Base-by-base conservation (phyloP, 441 rosid genomes). In the Croton laevigatus region DNA sequence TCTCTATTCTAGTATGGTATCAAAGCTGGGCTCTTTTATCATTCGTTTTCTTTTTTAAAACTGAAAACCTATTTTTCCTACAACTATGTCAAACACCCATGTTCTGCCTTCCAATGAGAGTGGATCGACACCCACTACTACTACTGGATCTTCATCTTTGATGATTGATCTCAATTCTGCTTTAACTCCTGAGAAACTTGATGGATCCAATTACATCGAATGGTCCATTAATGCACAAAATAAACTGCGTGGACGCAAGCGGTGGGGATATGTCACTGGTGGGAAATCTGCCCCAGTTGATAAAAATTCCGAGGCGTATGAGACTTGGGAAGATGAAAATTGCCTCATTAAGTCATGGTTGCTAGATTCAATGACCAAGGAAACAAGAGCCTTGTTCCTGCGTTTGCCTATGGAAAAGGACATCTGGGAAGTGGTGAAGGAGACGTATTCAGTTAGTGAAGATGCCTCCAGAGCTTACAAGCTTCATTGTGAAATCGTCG, bases 11-110 rank as follows among this genome's bases (percentile, higher is more conserved):
- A 2, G 62, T 1, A 59, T 32, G 42, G 62, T 59, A 59, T 59
- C n/a, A 59, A 19, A 59, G 62, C 62, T 10, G 17, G 42, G 62
- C 62, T 59, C 62, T 59, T 59, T 59, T 59, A 59, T 59, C 62
- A 59, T 27, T 59, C 62, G 8, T 59, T 59, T 59, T 59, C 8
- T 59, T 59, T 4, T 14, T 0, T 22, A 58, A 58, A 58, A 59
- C 38, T 58, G 16, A 59, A 59, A 59, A 3, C 62, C 62, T 27
- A 58, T 7, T 22, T 3, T 58, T 58, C 62, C 9, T 59, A 6
- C 10, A 22, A 58, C 62, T 58, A 58, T 27, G 62, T 58, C 62
- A 14, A 58, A 58, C 40, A 58, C n/a, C n/a, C 62, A 3, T 58
- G 62, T 59, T 59, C 62, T 32, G 40, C 62, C 62, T 32, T 59